phyloP scores from a whole-genome alignment of 495 filamentous ascomycete genomes.

The Recurvomyces mirabilis region DNA sequence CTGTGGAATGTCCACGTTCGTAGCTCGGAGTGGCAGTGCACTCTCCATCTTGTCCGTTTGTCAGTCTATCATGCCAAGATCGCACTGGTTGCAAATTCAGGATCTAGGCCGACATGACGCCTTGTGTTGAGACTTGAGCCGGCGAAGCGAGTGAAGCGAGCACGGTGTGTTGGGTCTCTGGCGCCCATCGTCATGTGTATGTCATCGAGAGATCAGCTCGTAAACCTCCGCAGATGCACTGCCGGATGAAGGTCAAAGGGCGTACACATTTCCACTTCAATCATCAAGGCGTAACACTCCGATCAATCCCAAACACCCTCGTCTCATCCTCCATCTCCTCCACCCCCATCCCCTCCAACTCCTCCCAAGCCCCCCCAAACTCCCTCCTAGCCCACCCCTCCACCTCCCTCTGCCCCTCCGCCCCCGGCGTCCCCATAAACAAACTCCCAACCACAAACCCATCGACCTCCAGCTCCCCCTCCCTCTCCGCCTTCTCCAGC shows the following conservation, averaged over 20 bases:
- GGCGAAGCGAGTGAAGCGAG: no score
- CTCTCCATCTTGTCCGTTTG: no score
- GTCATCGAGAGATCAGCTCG: no score
- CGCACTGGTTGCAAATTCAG: no score
- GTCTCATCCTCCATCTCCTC: constrained; percentile 10
- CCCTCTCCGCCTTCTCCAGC: constrained; percentile 50
- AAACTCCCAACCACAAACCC: constrained; percentile 58
- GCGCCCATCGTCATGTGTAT: no score
- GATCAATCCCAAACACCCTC: constrained; percentile 24
- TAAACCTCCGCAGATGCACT: neutral
- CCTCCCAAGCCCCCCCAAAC: constrained; percentile 58
- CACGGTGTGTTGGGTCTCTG: no score
- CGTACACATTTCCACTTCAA: neutral
- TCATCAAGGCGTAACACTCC: constrained; percentile 20
- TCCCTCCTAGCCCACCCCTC: constrained; percentile 56
- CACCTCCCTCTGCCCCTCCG: constrained; percentile 51
- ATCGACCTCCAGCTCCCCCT: constrained; percentile 53
- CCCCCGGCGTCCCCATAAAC: constrained; percentile 56
- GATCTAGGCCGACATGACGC: no score
- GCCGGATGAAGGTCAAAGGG: neutral
- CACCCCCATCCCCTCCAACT: constrained; percentile 39
- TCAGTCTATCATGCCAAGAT: no score
- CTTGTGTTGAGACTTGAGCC: no score
- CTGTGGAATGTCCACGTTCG: no score
- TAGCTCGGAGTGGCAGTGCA: no score